Percentiles rank a stretch among this genome's conserved stretches.
Conservation (phyloP, 306 rosid genomes). For the Quercus dentata region DNA sequence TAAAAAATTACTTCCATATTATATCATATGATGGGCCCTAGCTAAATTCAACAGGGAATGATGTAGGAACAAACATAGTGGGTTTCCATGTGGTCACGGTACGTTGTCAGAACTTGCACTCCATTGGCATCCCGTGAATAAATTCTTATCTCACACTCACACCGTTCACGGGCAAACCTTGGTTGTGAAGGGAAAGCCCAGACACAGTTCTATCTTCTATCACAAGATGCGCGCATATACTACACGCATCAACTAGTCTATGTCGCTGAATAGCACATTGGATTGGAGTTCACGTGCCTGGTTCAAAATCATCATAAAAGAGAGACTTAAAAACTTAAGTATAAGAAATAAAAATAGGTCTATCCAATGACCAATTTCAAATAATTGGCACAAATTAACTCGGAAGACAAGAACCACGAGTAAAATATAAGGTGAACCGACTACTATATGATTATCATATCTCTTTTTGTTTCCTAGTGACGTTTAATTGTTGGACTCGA, state of each 20-base stretch:
- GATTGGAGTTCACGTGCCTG: not conserved
- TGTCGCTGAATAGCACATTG: not conserved
- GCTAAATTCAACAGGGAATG: not conserved
- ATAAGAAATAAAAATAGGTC: not conserved
- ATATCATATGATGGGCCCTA: too few relatives aligned
- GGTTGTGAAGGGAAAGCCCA: not conserved
- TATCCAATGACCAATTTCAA: not conserved
- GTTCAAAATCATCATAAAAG: not conserved
- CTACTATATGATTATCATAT: not conserved
- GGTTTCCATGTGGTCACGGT: slow-evolving; percentile 13
- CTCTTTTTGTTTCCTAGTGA: not conserved
- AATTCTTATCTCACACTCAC: not conserved
- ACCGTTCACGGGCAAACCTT: slow-evolving; percentile 11
- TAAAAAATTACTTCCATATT: too few relatives aligned
- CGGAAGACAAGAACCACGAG: not conserved
- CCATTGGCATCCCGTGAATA: slow-evolving; percentile 15
- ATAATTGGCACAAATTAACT: not conserved
- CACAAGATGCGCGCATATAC: not conserved
- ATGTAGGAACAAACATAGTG: not conserved
- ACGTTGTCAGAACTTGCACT: not conserved
- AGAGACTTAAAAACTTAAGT: not conserved
- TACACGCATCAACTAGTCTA: not conserved
- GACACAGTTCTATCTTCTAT: not conserved
- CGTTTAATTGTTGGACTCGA: not conserved
- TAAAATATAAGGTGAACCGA: not conserved